phyloP scores from a whole-genome alignment of 352 stramenopile species.

The Phytophthora crassamura region DNA sequence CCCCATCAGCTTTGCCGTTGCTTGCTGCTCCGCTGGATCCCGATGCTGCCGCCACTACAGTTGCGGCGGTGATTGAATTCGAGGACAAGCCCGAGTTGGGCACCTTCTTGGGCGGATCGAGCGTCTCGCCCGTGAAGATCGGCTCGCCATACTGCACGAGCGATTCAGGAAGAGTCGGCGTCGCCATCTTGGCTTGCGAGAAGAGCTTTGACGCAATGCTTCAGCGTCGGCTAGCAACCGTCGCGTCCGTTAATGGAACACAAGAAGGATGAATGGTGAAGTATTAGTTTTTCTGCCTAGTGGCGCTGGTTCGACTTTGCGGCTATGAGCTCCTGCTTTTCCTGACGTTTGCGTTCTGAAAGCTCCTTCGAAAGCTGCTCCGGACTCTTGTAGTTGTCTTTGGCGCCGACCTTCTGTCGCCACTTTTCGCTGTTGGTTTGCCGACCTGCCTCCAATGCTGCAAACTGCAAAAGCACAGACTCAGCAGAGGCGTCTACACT shows the following conservation, averaged over 20 bases:
- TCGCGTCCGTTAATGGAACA: conserved; percentile 45
- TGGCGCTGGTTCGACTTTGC: conserved; percentile 21
- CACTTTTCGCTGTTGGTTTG: conserved; percentile 56
- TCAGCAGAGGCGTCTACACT: conserved; percentile 18
- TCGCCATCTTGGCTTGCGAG: conserved; percentile 42
- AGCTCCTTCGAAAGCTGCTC: conserved; percentile 61
- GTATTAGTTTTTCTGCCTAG: conserved; percentile 18
- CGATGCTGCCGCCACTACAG: conserved; percentile 28
- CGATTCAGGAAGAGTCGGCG: conserved; percentile 79
- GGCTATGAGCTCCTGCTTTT: conserved; percentile 47
- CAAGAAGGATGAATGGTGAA: conserved; percentile 4
- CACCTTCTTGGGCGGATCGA: conserved; percentile 63
- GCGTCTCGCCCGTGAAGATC: conserved; percentile 90
- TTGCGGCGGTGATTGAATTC: conserved; percentile 27
- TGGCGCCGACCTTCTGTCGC: conserved; percentile 46
- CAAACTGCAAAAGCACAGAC: conserved; percentile 36
- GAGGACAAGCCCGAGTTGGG: conserved; percentile 28
- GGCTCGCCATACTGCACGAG: conserved; percentile 91
- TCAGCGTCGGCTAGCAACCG: conserved; percentile 27
- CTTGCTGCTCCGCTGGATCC: conserved; percentile 21
- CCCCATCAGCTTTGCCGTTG: conserved; percentile 47
- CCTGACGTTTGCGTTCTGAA: conserved; percentile 49
- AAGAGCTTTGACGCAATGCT: neutral
- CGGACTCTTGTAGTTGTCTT: conserved; percentile 59
- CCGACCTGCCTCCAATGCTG: conserved; percentile 39